Percentiles rank a stretch among this genome's conserved stretches.
These are phyloP conservation scores for Alopecurus myosuroides DNA, from an alignment of 176 grass and related monocot genomes.

Conservation along the genomic window DNA sequence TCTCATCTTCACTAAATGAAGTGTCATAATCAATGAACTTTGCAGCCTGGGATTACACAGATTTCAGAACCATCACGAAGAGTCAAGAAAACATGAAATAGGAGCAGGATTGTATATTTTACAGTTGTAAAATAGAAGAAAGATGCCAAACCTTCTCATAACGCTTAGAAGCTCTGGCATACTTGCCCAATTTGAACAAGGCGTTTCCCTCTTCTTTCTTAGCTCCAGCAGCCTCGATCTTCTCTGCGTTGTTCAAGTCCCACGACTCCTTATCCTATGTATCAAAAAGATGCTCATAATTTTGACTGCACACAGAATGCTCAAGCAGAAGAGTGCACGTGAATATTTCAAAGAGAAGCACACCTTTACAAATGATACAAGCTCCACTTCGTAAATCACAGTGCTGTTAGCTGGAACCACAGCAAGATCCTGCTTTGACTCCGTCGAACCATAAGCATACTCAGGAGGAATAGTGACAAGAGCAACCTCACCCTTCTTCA, in stretches of 20 bases:
- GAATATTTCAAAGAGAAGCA: neutral
- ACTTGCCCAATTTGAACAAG: slow-evolving; percentile 80
- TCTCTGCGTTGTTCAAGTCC: slow-evolving; percentile 91
- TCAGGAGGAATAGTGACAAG: slow-evolving; percentile 90
- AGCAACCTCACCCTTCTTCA: slow-evolving; percentile 97
- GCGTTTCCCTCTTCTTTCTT: slow-evolving; percentile 96
- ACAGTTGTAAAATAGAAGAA: neutral
- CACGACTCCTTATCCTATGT: slow-evolving; percentile 91
- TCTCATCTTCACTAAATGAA: slow-evolving; percentile 89
- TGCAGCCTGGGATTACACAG: slow-evolving; percentile 45
- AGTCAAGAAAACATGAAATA: neutral
- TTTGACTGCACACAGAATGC: neutral
- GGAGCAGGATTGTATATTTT: neutral
- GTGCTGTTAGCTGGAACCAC: slow-evolving; percentile 79
- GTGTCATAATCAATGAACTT: slow-evolving; percentile 80
- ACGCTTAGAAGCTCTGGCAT: slow-evolving; percentile 68
- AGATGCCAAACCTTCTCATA: slow-evolving; percentile 76
- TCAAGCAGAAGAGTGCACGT: neutral
- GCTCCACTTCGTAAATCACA: slow-evolving; percentile 83
- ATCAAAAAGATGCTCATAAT: neutral
- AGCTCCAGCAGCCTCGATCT: slow-evolving; percentile 71
- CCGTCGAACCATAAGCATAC: slow-evolving; percentile 64
- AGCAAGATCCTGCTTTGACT: slow-evolving; percentile 79
- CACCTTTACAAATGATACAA: slow-evolving; percentile 93
- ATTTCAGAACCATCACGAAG: neutral